Percentiles rank a stretch among this genome's conserved stretches.
Conservation (phyloP, 441 rosid genomes). For the Populus hybrid region DNA sequence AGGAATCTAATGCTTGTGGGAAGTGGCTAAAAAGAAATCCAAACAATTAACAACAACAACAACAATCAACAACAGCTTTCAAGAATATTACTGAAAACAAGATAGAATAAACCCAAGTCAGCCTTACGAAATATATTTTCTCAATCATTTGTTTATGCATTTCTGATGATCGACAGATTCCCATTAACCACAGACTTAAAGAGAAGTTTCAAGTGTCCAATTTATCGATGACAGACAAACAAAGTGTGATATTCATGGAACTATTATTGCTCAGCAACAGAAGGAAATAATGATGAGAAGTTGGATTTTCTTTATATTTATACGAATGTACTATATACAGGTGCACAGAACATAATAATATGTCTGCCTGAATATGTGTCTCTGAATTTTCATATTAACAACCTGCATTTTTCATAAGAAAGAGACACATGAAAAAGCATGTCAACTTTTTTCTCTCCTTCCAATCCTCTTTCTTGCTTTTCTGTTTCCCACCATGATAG, state of each 20-base stretch:
- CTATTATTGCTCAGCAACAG: not conserved
- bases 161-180: constrained; percentile 50
- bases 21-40: constrained; percentile 27
- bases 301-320: not conserved
- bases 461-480: constrained; percentile 20
- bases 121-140: constrained; percentile 25
- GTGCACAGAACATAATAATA: not conserved
- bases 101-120: constrained; percentile 32
- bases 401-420: constrained; percentile 15
- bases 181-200: constrained; percentile 31
- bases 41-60: constrained; percentile 14
- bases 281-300: not conserved
- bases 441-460: constrained; percentile 28
- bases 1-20: constrained; percentile 55
- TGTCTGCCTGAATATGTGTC: not conserved
- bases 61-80: constrained; percentile 24
- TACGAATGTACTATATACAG: not conserved
- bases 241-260: constrained; percentile 9
- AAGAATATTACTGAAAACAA: constrained; percentile 54
- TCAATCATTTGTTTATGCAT: constrained; percentile 54
- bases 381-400: not conserved
- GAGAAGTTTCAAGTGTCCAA: constrained; percentile 25
- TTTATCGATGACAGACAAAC: constrained; percentile 14
- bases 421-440: constrained; percentile 28
- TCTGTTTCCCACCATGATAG: constrained; percentile 21